Base-by-base conservation (phyloP, 306 rosid species). In the Prosopis cineraria region DNA sequence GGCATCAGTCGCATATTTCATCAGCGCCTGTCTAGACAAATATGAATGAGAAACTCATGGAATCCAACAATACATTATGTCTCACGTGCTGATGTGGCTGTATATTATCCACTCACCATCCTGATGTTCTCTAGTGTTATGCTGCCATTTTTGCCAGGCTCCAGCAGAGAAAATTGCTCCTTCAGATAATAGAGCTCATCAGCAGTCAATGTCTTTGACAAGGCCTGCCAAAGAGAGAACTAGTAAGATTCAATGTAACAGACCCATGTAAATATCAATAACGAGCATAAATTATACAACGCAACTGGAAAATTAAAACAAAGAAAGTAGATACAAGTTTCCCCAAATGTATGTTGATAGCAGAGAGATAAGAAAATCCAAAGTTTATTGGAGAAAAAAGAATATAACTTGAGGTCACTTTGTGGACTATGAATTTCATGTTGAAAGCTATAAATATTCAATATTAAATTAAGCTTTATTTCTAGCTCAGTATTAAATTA, bases 161-260 rank as follows among this genome's bases (percentile, higher is more conserved):
- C 92, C 82, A 90, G 78, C 27, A 84, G 83, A 9, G 90, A 64
- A 72, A 90, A 90, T 81, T 90, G 95, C 79, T 86, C 88, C 84
- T 79, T 84, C 68, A 90, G 81, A 83, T 88, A 90, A 81, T 75
- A 85, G 73, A 88, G 92, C 79, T 90, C 92, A 22, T 90, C 95
- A 63, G 77, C 84, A 13, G 90, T 86, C 81, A 90, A 81, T 29
- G 95, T 90, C 85, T 84, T 90, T 33, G 95, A 86, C 72, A 90
- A 74, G 50, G 95, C 92, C 95, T 90, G 88, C 74, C 44, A 81
- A 29, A 43, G 66, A 22, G 76, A 52, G 37, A 78, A 36, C 47
- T 30, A 41, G 62, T 31, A 60, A 58, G 44, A 25, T 16, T 31
- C 22, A 13, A 29, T 9, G 45, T 67, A 25, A 58, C 13, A 16